Evolutionary conservation across 345 rosid genomes (phyloP), one percentile per base, ranked within the genome.

Genomic region (Turritis glabra): DNA sequence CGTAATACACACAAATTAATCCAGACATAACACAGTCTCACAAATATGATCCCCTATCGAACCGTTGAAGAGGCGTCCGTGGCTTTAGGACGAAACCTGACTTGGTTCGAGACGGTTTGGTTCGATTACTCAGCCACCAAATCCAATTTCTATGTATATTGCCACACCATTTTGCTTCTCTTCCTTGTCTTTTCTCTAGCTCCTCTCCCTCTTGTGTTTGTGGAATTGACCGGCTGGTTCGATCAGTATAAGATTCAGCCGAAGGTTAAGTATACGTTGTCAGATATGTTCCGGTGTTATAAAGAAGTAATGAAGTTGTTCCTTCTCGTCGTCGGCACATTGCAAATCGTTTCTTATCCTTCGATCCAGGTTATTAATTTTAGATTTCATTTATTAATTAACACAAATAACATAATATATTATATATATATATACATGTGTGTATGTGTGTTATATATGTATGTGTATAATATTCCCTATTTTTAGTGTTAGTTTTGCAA

Each of bases 241-340:
- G 52, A 51, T 52, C 75, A 69, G 79, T 80, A 80, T 80, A 93
- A 93, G 86, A 84, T 93, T 81, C 98, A 93, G 79, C 90, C 92
- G 4, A 93, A 91, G 66, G 85, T 85, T 46, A 78, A 76, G 67
- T 53, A 71, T 32, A 80, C 94, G 4, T 54, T 64, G 2, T 52
- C 84, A 8, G 90, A 89, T 22, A 84, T 89, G 75, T 41, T 87
- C 18, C 79, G 46, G 22, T 93, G 98, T 52, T 93, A 86, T 64
- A 84, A 70, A 83, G 89, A 86, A 64, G 96, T 91, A 17, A 76
- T 86, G 82, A 40, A 69, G 57, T 66, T 81, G 85, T 91, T 89
- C 67, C 6, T 86, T 50, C 19, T 83, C 11, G 85, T 89, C 6
- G 93, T 85, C n/a, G 89, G 90, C n/a, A 92, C 97, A 26, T 79